Base-by-base conservation (phyloP, 805 yeast species). In the Blastobotrys muscicola region DNA sequence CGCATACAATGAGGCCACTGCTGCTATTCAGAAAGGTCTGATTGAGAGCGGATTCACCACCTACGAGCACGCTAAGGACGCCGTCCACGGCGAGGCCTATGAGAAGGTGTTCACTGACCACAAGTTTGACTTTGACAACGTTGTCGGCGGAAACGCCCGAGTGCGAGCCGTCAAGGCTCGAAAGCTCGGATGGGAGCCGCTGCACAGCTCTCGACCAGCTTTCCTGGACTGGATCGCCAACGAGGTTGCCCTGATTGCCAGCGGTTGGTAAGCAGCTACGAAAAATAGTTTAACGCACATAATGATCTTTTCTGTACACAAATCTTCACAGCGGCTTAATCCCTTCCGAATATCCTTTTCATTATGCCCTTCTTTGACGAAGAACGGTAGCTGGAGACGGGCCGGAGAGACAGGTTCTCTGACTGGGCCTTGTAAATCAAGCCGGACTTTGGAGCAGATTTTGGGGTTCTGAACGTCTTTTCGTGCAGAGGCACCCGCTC, bases 61-160 rank as follows among this genome's bases (percentile, higher is more conserved):
- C 10, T 36, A 35, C 7, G 43, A 34, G 15, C 46, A 52, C 32
- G 62, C 64, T 4, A 86, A 81, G 55, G 70, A 80, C 10, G 44
- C 71, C 38, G 4, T 20, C 15, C 32, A 75, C 38, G 64, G 71
- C 36, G 74, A 75, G 59, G 58, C 65, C 4, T 74, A 65, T 50
- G 66, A 66, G 29, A 69, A 69, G 8, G 85, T 85, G 7, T 80
- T 80, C 51, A 75, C 79, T 50, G 52, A 73, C 33, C 65, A 67
- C 16, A 12, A 46, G 61, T 80, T 8, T 79, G 81, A 4, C 86
- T 80, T 59, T 65, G 75, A 46, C 85, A 79, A 51, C 70, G 76
- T 42, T 64, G 64, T 33, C 69, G 67, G 45, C 56, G 55, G 1
- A 76, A 75, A 51, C 34, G 38, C 49, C 10, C 36, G 87, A 78